Evolutionary conservation across 2,329 filamentous ascomycete genomes (phyloP).

Genomic region (Hymenoscyphus fraxineus): DNA sequence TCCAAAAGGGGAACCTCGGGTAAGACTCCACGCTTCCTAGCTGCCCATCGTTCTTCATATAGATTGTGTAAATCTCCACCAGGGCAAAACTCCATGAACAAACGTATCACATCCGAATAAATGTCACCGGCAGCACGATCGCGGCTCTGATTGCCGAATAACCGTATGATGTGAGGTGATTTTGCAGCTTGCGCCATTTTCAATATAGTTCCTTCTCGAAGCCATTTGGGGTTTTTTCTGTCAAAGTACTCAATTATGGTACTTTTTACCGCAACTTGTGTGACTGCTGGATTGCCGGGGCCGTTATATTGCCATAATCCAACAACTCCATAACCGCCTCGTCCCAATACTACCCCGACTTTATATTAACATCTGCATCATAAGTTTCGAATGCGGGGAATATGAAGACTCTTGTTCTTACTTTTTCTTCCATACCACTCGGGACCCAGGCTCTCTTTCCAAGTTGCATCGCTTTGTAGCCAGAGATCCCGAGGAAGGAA

Average conservation of each 20-base stretch:
- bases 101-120: background rate
- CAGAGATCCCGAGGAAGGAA: background rate
- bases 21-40: background rate
- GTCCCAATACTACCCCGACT: background rate
- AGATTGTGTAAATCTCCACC: background rate
- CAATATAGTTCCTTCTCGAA: background rate
- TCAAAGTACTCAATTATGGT: background rate
- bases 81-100: slow-evolving; percentile 13
- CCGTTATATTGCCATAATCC: slow-evolving; percentile 6
- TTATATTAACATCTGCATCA: background rate
- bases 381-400: background rate
- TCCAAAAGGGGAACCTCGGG: slow-evolving; percentile 2
- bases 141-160: background rate
- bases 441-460: background rate
- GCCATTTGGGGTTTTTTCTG: background rate
- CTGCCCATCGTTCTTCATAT: background rate
- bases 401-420: background rate
- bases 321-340: slow-evolving; percentile 2
- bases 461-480: background rate
- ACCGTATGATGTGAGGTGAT: background rate
- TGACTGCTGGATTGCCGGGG: background rate
- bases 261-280: background rate
- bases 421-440: background rate
- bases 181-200: background rate
- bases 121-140: background rate